Base-by-base conservation (phyloP, 805 yeast genomes). In the Zygoascus bituminiphila region DNA sequence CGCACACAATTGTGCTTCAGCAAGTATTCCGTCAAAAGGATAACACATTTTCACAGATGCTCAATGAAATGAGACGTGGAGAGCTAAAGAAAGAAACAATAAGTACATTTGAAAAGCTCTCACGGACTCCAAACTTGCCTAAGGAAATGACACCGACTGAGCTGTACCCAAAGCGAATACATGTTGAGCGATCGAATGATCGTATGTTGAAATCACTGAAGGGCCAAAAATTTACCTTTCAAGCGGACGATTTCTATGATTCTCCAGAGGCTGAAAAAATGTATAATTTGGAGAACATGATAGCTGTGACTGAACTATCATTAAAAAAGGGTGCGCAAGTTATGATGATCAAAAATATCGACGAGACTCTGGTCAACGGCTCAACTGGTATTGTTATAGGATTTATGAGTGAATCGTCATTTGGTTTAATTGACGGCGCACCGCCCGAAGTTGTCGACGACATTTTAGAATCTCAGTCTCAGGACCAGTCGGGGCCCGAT, bases 131-230 rank as follows among this genome's bases (percentile, higher is more conserved):
- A 1, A 46, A 52, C 0, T 78, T 82, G 53, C 73, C 74, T 1
- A 95, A 85, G 60, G 95, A 91, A 0, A 79, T 93, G 8, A 78
- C 73, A 41, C 96, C 99, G 2, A 88, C 98, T 0, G 96, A 88
- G 62, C 67, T 93, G 41, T 93, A 78, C 57, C 87, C 97, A 0
- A 86, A 96, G 0, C 75, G 97, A 56, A 66, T 70, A 22, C 96
- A 93, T 62, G 99, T 93, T 5, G 88, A 84, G 39, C 53, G 65
- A 6, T 86, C 98, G 0, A 93, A 93, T 61, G 59, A 61, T 19
- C 62, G 64, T 50, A 73, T 82, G 52, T 66, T 85, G 56, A 57
- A 59, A 2, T 57, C 62, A 1, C 62, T 93, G 4, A 67, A 70
- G 0, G 84, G 88, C 0, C 60, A 67, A 2, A 55, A 66, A 2